A percentile compares a stretch with the other conserved stretches of the same genome.
Evolutionary conservation across 73 alveolate genomes (phyloP).

Genomic region (Stentor roeselii): DNA sequence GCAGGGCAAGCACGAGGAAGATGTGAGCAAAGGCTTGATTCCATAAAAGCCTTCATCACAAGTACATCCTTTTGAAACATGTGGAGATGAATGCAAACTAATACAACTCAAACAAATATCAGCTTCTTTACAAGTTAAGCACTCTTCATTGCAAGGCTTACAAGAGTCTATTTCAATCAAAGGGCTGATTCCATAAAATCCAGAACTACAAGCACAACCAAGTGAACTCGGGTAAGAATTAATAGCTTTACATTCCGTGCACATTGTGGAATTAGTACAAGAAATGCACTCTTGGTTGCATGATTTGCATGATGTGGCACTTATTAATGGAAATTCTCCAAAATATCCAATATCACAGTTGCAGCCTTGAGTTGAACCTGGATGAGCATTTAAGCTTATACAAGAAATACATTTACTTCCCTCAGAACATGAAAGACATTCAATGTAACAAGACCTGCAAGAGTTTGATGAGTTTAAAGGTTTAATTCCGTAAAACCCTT

Average conservation of each 20-base stretch:
- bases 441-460: background rate
- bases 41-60: conserved; percentile 1
- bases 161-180: background rate
- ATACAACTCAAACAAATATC: background rate
- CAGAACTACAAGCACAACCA: background rate
- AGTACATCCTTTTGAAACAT: background rate
- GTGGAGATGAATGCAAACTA: background rate
- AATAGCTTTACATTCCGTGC: background rate
- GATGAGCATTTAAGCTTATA: background rate
- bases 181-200: conserved; percentile 1
- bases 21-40: background rate
- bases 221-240: background rate
- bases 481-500: background rate
- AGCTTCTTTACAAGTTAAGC: background rate
- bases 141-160: background rate
- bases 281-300: background rate
- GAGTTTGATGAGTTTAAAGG: background rate
- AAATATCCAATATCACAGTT: background rate
- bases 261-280: background rate
- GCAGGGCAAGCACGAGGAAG: background rate
- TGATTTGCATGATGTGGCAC: background rate
- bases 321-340: background rate
- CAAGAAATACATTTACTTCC: background rate
- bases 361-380: background rate
- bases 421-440: background rate